A percentile compares a stretch with the other conserved stretches of the same genome.
These are phyloP conservation scores for Sphenostylis stenocarpa DNA, from an alignment of 306 rosid genomes.

Conservation along the genomic window DNA sequence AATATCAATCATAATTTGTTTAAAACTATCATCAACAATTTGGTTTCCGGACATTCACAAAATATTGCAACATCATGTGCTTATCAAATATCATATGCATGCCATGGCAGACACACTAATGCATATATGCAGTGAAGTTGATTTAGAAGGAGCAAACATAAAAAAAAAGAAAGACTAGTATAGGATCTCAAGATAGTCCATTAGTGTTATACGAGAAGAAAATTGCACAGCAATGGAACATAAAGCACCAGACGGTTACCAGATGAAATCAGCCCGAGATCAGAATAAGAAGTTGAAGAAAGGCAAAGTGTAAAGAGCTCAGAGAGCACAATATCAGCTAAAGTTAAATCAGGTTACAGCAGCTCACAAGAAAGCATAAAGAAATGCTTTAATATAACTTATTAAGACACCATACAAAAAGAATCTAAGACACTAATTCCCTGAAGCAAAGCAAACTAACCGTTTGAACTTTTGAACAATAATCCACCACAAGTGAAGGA, in stretches of 20 bases:
- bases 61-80: slow-evolving; percentile 14
- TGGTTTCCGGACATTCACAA: neutral
- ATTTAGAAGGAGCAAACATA: neutral
- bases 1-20: slow-evolving; percentile 9
- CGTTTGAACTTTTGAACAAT: slow-evolving; percentile 28
- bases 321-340: slow-evolving; percentile 23
- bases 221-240: slow-evolving; percentile 15
- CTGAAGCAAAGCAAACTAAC: slow-evolving; percentile 65
- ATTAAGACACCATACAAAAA: slow-evolving; percentile 31
- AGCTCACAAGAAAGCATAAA: slow-evolving; percentile 66
- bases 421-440: slow-evolving; percentile 52
- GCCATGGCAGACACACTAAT: neutral
- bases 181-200: neutral
- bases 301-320: slow-evolving; percentile 35
- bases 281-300: slow-evolving; percentile 33
- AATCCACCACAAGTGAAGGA: slow-evolving; percentile 34
- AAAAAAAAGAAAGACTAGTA: neutral
- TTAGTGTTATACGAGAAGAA: neutral
- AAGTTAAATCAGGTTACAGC: slow-evolving; percentile 46
- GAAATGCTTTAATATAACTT: slow-evolving; percentile 33
- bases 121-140: neutral
- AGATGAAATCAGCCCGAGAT: slow-evolving; percentile 9
- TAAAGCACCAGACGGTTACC: slow-evolving; percentile 24
- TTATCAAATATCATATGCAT: neutral
- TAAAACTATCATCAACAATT: neutral